A percentile compares a stretch with the other conserved stretches of the same genome.
phyloP scores from a whole-genome alignment of 2,329 filamentous ascomycete genomes.

The Phialophora chinensis region DNA sequence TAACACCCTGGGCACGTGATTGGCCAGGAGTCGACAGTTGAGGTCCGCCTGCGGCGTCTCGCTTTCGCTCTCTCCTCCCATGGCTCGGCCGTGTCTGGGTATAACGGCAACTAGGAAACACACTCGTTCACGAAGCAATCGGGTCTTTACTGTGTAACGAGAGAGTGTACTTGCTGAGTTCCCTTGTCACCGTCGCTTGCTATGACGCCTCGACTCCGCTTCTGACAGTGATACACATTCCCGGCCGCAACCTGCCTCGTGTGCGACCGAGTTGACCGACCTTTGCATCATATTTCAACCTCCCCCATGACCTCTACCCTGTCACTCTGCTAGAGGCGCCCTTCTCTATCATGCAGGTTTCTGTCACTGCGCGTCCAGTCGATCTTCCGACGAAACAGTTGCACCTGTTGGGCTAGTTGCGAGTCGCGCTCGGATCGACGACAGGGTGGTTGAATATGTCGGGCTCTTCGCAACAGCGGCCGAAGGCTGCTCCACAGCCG shows the following conservation, averaged over 20 bases:
- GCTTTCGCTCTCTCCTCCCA: not conserved
- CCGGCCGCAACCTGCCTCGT: constrained; percentile 9
- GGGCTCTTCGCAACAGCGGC: constrained; percentile 43
- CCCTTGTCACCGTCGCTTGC: not conserved
- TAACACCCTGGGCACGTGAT: not conserved
- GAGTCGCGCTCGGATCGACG: not conserved
- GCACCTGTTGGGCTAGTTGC: constrained; percentile 8
- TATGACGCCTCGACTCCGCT: not conserved
- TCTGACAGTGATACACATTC: constrained; percentile 11
- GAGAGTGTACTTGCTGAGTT: not conserved
- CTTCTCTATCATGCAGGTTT: constrained; percentile 25
- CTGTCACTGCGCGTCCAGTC: constrained; percentile 21
- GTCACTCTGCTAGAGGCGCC: constrained; percentile 3
- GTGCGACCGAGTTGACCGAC: constrained; percentile 26
- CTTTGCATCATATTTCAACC: constrained; percentile 10
- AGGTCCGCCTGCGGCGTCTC: not conserved
- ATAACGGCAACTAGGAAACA: not conserved
- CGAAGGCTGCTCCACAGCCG: constrained; percentile 42
- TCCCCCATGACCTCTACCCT: constrained; percentile 14
- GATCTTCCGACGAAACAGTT: constrained; percentile 21
- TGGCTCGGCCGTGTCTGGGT: not conserved
- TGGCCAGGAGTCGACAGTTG: not conserved
- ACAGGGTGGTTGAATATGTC: constrained; percentile 42
- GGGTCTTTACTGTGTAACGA: not conserved
- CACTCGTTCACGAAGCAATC: not conserved